Evolutionary conservation across 805 yeast species (phyloP).

Genomic region (Candida succiphila): DNA sequence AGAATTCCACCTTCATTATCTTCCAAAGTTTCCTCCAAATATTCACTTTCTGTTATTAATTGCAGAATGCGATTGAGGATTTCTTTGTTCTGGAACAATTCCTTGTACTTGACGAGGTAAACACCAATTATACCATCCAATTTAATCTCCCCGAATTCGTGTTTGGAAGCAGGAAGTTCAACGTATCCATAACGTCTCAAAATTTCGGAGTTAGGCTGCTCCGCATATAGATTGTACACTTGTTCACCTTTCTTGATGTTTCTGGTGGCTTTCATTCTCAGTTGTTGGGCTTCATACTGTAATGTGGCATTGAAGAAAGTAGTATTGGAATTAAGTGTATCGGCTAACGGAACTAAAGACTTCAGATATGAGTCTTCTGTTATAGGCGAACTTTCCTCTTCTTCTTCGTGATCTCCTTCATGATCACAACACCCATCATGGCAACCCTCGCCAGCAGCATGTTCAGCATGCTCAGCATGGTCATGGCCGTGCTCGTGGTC

Average conservation of each 20-base stretch:
- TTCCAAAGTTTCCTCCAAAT: conserved; percentile 21
- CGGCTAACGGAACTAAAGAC: conserved; percentile 92
- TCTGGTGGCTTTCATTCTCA: conserved; percentile 66
- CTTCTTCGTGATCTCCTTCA: conserved; percentile 9
- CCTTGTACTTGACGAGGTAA: too few species aligned
- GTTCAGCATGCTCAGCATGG: conserved; percentile 12
- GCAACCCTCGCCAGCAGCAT: too few species aligned
- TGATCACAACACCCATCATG: too few species aligned
- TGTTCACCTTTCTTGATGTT: conserved; percentile 60
- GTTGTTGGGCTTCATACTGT: conserved; percentile 33
- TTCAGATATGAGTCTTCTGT: conserved; percentile 35
- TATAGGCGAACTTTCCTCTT: conserved; percentile 9
- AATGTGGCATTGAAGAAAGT: conserved; percentile 65
- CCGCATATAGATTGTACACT: conserved; percentile 82
- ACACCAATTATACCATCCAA: conserved; percentile 30
- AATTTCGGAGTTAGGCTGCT: conserved; percentile 84
- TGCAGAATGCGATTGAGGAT: conserved; percentile 22
- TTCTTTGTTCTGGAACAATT: conserved; percentile 22
- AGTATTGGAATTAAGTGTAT: conserved; percentile 81
- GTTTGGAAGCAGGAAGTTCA: conserved; percentile 57
- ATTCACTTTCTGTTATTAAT: conserved; percentile 24
- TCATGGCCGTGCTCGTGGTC: conserved; percentile 18
- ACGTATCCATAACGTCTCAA: conserved; percentile 88
- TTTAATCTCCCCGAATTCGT: conserved; percentile 74
- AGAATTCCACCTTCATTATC: conserved; percentile 27